Evolutionary conservation across 495 filamentous ascomycete species (phyloP), one percentile per base, ranked within the genome.

Genomic region (Xylaria cubensis): DNA sequence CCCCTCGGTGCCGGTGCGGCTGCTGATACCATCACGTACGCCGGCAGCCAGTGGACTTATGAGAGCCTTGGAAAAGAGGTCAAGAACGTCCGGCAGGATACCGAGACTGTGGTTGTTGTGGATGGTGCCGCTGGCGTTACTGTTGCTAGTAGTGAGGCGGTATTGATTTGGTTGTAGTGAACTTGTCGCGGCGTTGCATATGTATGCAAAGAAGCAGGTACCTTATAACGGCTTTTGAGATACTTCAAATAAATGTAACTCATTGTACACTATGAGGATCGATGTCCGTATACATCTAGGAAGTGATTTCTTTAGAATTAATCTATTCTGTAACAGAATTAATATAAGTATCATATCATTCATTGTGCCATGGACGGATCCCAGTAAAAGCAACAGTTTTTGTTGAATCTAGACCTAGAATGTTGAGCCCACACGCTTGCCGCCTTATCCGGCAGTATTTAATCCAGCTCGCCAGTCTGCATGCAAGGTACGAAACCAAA

Each of bases 41-140:
- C 72, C 13, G 78, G 76, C 3, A 78, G 78, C 58, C 78, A 80
- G 19, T 80, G 78, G 78, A 80, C 76, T 0, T 77, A 78, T 32
- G 63, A 73, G 13, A 78, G 76, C 19, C 72, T 75, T 6, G 78
- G 78, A 0, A 70, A 71, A 65, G 78, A 80, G 48, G 73, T 80
- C 12, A 77, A 74, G 26, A 34, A 73, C 42, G 71, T 77, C 15
- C 71, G 73, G 34, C 66, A 74, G 0, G 77, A 77, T 36, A 77
- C 74, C 8, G 69, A 76, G 24, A 50, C 48, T 5, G 70, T 76
- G 26, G 24, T 42, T 19, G 77, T 79, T 4, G 50, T 48, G 59
- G 41, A 72, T 17, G 74, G 75, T 15, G 65, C 73, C 17, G 77
- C 64, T n/a, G 39, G 34, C 6, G 72, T 77, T 10, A 70, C 63